These are phyloP conservation scores for Penicillium sp. DNA, from an alignment of 2,329 filamentous ascomycete genomes.

Conservation along the genomic window DNA sequence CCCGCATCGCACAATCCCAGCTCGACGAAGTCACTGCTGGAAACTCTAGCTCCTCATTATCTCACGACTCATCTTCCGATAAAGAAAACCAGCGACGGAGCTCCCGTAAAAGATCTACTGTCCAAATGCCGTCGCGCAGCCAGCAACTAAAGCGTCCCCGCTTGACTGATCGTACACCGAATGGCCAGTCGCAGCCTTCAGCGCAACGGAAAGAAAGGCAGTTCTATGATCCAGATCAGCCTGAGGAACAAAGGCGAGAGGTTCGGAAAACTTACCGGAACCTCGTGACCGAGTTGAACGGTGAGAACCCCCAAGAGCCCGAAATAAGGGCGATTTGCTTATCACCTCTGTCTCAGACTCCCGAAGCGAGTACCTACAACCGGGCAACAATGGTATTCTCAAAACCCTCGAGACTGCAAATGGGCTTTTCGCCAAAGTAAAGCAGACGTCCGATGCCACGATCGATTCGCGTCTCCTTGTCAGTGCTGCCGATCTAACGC, in stretches of 20 bases:
- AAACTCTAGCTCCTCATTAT: slow-evolving; percentile 22
- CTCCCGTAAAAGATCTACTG: slow-evolving; percentile 37
- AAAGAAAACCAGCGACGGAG: slow-evolving; percentile 42
- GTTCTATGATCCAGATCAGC: slow-evolving; percentile 77
- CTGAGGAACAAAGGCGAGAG: slow-evolving; percentile 63
- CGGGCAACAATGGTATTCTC: slow-evolving; percentile 58
- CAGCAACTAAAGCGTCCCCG: slow-evolving; percentile 42
- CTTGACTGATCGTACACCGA: slow-evolving; percentile 32
- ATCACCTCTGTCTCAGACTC: slow-evolving; percentile 49
- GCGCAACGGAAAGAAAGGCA: slow-evolving; percentile 38
- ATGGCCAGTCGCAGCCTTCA: slow-evolving; percentile 24
- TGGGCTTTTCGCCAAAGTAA: slow-evolving; percentile 59
- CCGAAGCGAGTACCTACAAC: slow-evolving; percentile 63
- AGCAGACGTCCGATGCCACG: slow-evolving; percentile 83
- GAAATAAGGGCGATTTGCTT: background rate
- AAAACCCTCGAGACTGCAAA: slow-evolving; percentile 63
- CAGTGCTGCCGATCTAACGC: slow-evolving; percentile 69
- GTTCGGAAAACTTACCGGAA: slow-evolving; percentile 66
- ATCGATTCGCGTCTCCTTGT: slow-evolving; percentile 85
- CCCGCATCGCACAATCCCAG: slow-evolving; percentile 15
- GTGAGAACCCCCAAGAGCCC: slow-evolving; percentile 30
- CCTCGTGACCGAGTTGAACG: slow-evolving; percentile 56
- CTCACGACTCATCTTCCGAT: slow-evolving; percentile 40
- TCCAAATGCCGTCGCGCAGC: slow-evolving; percentile 8
- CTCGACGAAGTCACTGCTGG: slow-evolving; percentile 10